Base-by-base conservation (phyloP, 2,329 filamentous ascomycete genomes). In the Venturia nashicola region DNA sequence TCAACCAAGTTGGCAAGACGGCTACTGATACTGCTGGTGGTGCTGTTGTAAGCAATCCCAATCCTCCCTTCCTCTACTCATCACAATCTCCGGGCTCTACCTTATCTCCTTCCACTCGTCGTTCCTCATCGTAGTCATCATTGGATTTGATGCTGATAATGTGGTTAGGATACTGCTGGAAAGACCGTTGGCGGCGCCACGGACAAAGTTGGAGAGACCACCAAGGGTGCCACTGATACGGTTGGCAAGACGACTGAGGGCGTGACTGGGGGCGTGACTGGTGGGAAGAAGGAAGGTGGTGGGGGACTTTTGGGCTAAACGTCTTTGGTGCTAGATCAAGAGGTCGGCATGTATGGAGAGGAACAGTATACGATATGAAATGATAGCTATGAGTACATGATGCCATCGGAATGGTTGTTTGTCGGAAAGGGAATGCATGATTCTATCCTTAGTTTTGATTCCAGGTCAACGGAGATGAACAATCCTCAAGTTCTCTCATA, bases 221-320 rank as follows among this genome's bases (percentile, higher is more conserved):
- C 46, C 5, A 54, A 54, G 27, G 70, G 69, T 11, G 68, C 72
- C 1, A 71, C 69, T 3, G 67, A 74, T 59, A 71, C 70, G 2
- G 42, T 73, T 20, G 71, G 71, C 1, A 69, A 73, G 42, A 71
- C 72, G 1, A 67, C 70, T n/a, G 72, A 71, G 65, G 69, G 68
- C 2, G 66, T 71, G 9, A 71, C 67, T n/a, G 67, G 68, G 20
- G 67, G 68, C 2, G 66, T 71, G 9, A 71, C 67, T n/a, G 67
- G 68, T 23, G 67, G 68, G 48, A 67, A 66, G n/a, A 68, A 69
- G 63, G 67, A 71, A 64, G 46, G 46, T 51, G 46, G 46, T 27
- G 46, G 46, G 12, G 46, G 46, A 3, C 20, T 51, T 20, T 51
- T 51, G 20, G 46, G 46, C 14, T 51, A 51, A 20, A 46, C 20